A percentile compares a stretch with the other conserved stretches of the same genome.
phyloP scores from a whole-genome alignment of 305 asterid species.

The Ilex paraguariensis region DNA sequence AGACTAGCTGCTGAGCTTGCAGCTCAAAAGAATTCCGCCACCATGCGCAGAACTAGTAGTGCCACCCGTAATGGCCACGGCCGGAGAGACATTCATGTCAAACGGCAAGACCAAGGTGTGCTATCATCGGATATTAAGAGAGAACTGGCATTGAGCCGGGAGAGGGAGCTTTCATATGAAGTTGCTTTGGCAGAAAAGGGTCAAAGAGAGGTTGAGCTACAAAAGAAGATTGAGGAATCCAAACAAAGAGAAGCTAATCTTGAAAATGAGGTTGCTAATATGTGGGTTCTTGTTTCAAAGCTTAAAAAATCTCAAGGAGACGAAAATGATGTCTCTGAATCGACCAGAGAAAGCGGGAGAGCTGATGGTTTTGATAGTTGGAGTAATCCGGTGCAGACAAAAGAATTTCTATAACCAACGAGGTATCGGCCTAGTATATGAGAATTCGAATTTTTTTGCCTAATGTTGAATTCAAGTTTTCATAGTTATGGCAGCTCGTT shows the following conservation, averaged over 20 bases:
- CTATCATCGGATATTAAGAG: slow-evolving; percentile 58
- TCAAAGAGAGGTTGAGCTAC: slow-evolving; percentile 67
- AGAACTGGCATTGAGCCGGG: slow-evolving; percentile 72
- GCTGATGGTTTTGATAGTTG: slow-evolving; percentile 30
- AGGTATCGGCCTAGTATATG: no score
- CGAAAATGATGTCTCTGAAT: slow-evolving; percentile 42
- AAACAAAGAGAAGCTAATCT: slow-evolving; percentile 92
- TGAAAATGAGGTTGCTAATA: slow-evolving; percentile 96
- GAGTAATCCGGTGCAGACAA: slow-evolving; percentile 11
- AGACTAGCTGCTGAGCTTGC: slow-evolving; percentile 67
- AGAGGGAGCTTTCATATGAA: slow-evolving; percentile 79
- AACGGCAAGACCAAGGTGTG: slow-evolving; percentile 45
- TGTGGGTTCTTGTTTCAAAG: slow-evolving; percentile 94
- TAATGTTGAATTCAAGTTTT: no score
- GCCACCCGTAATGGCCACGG: slow-evolving; percentile 60
- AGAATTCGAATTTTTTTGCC: no score
- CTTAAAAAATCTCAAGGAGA: slow-evolving; percentile 65
- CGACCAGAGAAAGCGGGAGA: slow-evolving; percentile 25
- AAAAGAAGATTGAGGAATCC: slow-evolving; percentile 75
- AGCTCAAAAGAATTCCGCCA: slow-evolving; percentile 55
- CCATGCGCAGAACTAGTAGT: slow-evolving; percentile 54
- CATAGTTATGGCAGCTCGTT: no score
- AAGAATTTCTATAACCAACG: slow-evolving; percentile 12
- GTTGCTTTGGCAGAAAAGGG: slow-evolving; percentile 73
- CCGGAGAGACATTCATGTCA: slow-evolving; percentile 54